Base-by-base conservation (phyloP, 371 early-diverging fungal genomes). In the Mucor velutinosus region DNA sequence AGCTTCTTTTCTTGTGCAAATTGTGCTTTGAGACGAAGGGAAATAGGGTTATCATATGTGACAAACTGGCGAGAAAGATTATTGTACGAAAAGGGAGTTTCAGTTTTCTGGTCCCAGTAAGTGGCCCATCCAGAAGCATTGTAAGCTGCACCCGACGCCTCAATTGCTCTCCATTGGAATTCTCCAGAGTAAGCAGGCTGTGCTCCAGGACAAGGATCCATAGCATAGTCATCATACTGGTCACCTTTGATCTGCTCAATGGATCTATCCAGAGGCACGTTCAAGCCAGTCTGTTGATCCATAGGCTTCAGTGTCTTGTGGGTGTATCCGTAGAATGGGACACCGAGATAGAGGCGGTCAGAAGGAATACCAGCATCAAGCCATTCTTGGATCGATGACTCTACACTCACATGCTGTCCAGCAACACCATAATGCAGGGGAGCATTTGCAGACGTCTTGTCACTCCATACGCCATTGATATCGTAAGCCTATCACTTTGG, bases 241-340 rank as follows among this genome's bases (percentile, higher is more conserved):
- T 76, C 76, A n/a, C 76, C 76, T 33, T 60, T 59, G 19, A 73
- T 69, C 32, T 73, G 73, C 15, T 32, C 23, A 23, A 62, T 65
- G 12, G 43, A 30, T 45, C 70, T 30, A 41, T 70, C 58, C 19
- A 58, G 45, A 30, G 70, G 53, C 2, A 65, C 53, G n/a, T 58
- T 45, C 27, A 67, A 33, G 57, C 70, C 69, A 4, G 65, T 37
- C 0, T 27, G 25, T 4, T 29, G 19, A 14, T 67, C 58, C 27
- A 62, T 49, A 11, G 45, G 55, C 7, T 12, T 4, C 1, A n/a
- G 27, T 11, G 76, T 76, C 37, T 69, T 64, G 30, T 71, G 66
- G 0, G 75, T 65, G 33, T 75, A 76, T n/a, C 90, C 88, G 64
- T 88, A 87, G 70, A 89, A 88, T 0, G 88, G 87, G 11, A 87